Base-by-base conservation (phyloP, 768 basidiomycete species). In the Lactifluus volemus region DNA sequence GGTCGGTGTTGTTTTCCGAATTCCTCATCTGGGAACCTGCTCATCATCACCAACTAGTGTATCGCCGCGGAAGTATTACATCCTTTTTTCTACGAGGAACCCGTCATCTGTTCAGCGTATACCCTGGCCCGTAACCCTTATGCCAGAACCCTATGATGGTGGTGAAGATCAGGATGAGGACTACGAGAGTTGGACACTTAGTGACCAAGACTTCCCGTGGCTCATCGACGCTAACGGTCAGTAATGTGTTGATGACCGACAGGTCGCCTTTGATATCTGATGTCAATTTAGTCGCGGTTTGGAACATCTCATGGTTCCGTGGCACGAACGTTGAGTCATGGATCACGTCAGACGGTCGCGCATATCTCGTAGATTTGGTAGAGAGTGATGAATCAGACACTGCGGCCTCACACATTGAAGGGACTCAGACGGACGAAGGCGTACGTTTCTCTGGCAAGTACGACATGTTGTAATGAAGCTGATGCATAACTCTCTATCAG, bases 321-420 rank as follows among this genome's bases (percentile, higher is more conserved):
- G 68, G 74, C 4, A 80, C 82, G 25, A 82, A 82, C 25, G 80
- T 84, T 12, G 91, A 92, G 72, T 83, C 83, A 0, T 93, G 91
- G 91, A 80, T 90, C 50, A 89, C 90, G 2, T 89, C 88, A 6
- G 91, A 93, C 63, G 91, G 91, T 42, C 75, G 89, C 67, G 88
- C 81, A 10, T 93, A 93, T 69, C 81, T 91, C 63, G 89, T 89
- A 7, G 82, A 82, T 59, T 74, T 91, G 25, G 75, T 76, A 52
- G 83, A 84, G 63, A 73, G 68, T 54, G 65, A 53, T 68, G 49
- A 73, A 66, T 36, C 48, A 17, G 65, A 59, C 58, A 60, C 32
- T 68, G 66, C 34, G 67, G 4, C 45, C 8, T 19, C 61, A 52
- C 60, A 65, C 17, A 59, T 68, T 12, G 68, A 65, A 30, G 57